Percentiles rank a stretch among this genome's conserved stretches.
phyloP scores from a whole-genome alignment of 192 early-diverging fungal genomes.

The Chytriomyces hyalinus region DNA sequence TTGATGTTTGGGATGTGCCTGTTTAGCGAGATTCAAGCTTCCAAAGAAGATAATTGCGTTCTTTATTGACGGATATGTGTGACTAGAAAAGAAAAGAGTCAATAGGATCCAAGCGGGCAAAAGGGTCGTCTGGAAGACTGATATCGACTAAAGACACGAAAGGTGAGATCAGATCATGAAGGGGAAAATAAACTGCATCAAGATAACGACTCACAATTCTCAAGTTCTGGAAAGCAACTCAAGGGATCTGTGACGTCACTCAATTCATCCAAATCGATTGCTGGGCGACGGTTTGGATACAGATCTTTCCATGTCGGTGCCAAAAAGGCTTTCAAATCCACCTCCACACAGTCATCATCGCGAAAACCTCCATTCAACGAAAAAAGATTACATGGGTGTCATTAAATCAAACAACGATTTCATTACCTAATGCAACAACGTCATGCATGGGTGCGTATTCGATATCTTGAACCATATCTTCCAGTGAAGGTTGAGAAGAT shows the following conservation, averaged over 20 bases:
- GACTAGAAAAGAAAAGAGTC: not conserved
- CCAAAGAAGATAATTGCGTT: too few species aligned
- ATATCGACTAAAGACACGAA: not conserved
- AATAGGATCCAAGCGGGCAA: not conserved
- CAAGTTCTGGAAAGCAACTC: not conserved
- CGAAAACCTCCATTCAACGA: not conserved
- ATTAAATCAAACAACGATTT: not conserved
- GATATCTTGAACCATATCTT: not conserved
- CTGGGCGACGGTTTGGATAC: not conserved
- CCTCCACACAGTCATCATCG: not conserved
- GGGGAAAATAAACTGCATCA: not conserved
- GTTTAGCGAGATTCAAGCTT: not conserved
- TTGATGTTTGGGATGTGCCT: not conserved
- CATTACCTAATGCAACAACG: not conserved
- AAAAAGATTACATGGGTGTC: not conserved
- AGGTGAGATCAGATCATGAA: not conserved
- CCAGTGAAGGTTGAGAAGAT: not conserved
- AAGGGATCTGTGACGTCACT: not conserved
- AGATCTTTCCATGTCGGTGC: not conserved
- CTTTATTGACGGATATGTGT: too few species aligned
- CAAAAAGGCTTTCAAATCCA: not conserved
- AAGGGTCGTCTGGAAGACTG: not conserved
- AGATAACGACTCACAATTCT: not conserved
- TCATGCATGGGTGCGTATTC: constrained; percentile 17
- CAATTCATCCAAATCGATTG: not conserved